Evolutionary conservation across 2,329 filamentous ascomycete species (phyloP).

Genomic region (Penicillium sclerotiorum): DNA sequence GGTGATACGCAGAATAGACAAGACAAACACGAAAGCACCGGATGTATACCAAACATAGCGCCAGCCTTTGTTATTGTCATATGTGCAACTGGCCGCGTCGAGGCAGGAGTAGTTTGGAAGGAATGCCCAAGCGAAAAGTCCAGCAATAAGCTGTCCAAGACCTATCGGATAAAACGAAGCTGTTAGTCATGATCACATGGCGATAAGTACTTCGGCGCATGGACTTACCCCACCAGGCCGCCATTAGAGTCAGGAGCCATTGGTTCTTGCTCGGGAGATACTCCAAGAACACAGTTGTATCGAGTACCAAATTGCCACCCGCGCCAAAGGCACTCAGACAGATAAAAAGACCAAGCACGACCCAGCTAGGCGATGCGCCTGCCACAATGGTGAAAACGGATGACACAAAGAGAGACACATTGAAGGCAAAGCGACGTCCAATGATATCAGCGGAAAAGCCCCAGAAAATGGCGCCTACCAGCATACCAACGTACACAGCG

Average conservation of each 20-base stretch:
- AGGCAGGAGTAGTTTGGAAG: conserved; percentile 53
- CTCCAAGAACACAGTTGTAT: conserved; percentile 63
- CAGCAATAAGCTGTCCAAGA: conserved; percentile 54
- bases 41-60: conserved; percentile 59
- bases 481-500: conserved; percentile 46
- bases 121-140: conserved; percentile 59
- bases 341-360: conserved; percentile 65
- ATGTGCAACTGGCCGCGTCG: conserved; percentile 50
- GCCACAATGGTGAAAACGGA: conserved; percentile 65
- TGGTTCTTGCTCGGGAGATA: conserved; percentile 61
- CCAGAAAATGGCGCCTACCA: conserved; percentile 63
- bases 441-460: conserved; percentile 69
- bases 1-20: conserved; percentile 56
- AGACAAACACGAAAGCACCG: conserved; percentile 57
- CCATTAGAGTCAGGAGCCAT: conserved; percentile 55
- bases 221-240: conserved; percentile 40
- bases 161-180: conserved; percentile 24
- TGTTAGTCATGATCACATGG: not conserved
- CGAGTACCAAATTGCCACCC: conserved; percentile 65
- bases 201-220: not conserved
- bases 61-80: conserved; percentile 59
- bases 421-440: conserved; percentile 69
- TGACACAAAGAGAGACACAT: conserved; percentile 65
- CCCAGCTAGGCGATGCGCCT: conserved; percentile 68
- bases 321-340: conserved; percentile 65